Percentiles rank a stretch among this genome's conserved stretches.
Conservation (phyloP, 1,284 basidiomycete genomes). For the Takashimella tepidaria region DNA sequence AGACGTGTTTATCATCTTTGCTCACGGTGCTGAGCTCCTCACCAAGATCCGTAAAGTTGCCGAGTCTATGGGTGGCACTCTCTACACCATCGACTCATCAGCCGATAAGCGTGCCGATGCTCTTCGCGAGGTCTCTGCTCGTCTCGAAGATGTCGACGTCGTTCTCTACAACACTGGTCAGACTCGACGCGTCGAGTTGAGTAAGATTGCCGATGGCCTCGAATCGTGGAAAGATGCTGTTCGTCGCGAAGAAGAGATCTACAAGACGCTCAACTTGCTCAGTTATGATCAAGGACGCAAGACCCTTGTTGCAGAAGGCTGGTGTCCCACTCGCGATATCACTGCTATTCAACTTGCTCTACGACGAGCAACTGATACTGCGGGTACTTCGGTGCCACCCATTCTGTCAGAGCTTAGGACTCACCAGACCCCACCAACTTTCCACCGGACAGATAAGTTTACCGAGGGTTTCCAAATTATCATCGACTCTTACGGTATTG, state of each 20-base stretch:
- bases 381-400: slow-evolving; percentile 85
- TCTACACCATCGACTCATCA: slow-evolving; percentile 94
- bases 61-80: slow-evolving; percentile 94
- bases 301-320: slow-evolving; percentile 95
- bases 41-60: slow-evolving; percentile 98
- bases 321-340: slow-evolving; percentile 92
- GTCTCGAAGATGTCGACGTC: slow-evolving; percentile 88
- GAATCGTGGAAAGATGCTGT: slow-evolving; percentile 92
- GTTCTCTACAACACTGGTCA: slow-evolving; percentile 86
- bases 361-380: slow-evolving; percentile 89
- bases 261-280: slow-evolving; percentile 89
- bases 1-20: slow-evolving; percentile 99
- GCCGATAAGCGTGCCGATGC: slow-evolving; percentile 86
- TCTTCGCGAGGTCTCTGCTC: slow-evolving; percentile 77
- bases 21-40: slow-evolving; percentile 87
- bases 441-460: slow-evolving; percentile 91
- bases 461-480: slow-evolving; percentile 97
- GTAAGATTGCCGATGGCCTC: slow-evolving; percentile 79
- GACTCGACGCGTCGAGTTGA: slow-evolving; percentile 77
- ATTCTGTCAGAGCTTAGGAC: slow-evolving; percentile 89
- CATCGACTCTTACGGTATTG: slow-evolving; percentile 95
- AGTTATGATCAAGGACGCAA: slow-evolving; percentile 90
- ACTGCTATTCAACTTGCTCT: slow-evolving; percentile 80
- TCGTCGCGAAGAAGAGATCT: slow-evolving; percentile 91
- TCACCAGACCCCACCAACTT: slow-evolving; percentile 89